Percentiles rank a stretch among this genome's conserved stretches.
phyloP scores from a whole-genome alignment of 352 stramenopile genomes.

The Pythium oligandrum region DNA sequence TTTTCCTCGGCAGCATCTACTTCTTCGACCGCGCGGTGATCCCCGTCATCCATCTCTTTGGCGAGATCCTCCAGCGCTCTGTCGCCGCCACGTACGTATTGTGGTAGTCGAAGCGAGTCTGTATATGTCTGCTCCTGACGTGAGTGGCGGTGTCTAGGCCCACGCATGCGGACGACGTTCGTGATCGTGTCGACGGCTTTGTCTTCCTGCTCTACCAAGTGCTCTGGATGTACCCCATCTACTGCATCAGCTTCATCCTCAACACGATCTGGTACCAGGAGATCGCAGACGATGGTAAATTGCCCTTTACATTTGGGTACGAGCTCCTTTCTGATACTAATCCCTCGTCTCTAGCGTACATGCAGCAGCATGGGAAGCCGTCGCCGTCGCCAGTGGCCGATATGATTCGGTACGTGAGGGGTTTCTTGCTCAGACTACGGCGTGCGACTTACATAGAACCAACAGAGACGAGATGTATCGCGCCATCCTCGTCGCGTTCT shows the following conservation, averaged over 20 bases:
- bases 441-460: slow-evolving; percentile 6
- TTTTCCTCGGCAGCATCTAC: slow-evolving; percentile 88
- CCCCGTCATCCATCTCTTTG: slow-evolving; percentile 85
- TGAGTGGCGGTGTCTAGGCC: slow-evolving; percentile 15
- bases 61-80: slow-evolving; percentile 67
- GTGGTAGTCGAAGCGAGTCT: background rate
- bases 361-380: slow-evolving; percentile 78
- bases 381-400: slow-evolving; percentile 68
- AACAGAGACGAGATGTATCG: slow-evolving; percentile 79
- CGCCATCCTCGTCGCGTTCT: slow-evolving; percentile 82
- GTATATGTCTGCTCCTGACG: background rate
- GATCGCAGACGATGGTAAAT: slow-evolving; percentile 82
- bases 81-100: slow-evolving; percentile 52
- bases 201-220: slow-evolving; percentile 87
- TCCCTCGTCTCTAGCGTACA: slow-evolving; percentile 40
- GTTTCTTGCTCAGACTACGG: background rate
- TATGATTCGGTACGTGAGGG: slow-evolving; percentile 72
- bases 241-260: slow-evolving; percentile 89
- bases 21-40: slow-evolving; percentile 85
- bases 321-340: background rate
- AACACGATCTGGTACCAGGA: slow-evolving; percentile 91
- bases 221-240: slow-evolving; percentile 90
- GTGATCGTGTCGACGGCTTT: slow-evolving; percentile 74
- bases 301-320: background rate
- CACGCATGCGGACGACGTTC: slow-evolving; percentile 62